A percentile compares a stretch with the other conserved stretches of the same genome.
Conservation (phyloP, 2,329 filamentous ascomycete genomes). For the Periconia sp. region DNA sequence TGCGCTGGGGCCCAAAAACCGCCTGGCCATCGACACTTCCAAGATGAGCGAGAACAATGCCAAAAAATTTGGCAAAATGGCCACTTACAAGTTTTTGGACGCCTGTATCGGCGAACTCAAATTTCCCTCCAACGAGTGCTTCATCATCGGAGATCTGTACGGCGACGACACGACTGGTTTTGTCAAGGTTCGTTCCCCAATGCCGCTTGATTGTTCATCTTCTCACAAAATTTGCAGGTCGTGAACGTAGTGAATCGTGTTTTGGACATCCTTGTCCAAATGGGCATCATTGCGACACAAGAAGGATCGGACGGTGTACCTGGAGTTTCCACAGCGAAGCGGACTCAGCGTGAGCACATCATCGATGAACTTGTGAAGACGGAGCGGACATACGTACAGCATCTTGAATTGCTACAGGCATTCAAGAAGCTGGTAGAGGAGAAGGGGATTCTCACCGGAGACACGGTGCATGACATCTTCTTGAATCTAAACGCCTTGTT, state of each 20-base stretch:
- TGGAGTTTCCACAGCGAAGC: constrained; percentile 56
- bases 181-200: constrained; percentile 71
- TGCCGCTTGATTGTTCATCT: not conserved
- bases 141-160: constrained; percentile 89
- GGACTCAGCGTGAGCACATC: constrained; percentile 82
- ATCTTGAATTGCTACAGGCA: constrained; percentile 90
- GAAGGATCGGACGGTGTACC: constrained; percentile 59
- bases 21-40: constrained; percentile 70
- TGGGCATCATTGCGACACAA: constrained; percentile 67
- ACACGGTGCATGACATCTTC: constrained; percentile 93
- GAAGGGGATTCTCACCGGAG: constrained; percentile 84
- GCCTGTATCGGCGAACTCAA: constrained; percentile 84
- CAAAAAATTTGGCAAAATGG: constrained; percentile 80
- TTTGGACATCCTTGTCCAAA: constrained; percentile 81
- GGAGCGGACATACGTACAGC: constrained; percentile 96
- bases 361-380: constrained; percentile 91
- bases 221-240: constrained; percentile 61
- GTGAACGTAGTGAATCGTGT: constrained; percentile 92
- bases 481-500: constrained; percentile 93
- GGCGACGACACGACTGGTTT: constrained; percentile 96
- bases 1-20: constrained; percentile 72
- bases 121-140: constrained; percentile 81
- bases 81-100: constrained; percentile 90
- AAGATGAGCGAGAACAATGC: constrained; percentile 62
- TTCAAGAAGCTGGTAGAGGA: constrained; percentile 90